Conservation (phyloP, 2,329 filamentous ascomycete genomes). For the Fusarium piperis region DNA sequence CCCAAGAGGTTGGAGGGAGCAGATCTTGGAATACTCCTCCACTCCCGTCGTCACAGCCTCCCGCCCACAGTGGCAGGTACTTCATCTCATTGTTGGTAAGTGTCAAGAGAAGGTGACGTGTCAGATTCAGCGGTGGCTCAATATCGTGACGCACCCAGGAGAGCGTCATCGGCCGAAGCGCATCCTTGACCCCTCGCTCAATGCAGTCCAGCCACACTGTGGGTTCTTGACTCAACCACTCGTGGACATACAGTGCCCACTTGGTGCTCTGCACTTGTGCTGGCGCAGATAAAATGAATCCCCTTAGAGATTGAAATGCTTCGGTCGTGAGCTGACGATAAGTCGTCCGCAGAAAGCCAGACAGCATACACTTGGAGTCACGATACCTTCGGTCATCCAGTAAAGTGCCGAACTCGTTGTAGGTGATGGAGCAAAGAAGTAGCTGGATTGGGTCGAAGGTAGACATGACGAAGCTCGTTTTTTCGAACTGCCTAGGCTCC, state of each 20-base stretch:
- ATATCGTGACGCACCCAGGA: slow-evolving; percentile 44
- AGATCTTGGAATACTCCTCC: slow-evolving; percentile 58
- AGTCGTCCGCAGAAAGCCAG: neutral
- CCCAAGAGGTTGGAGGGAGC: slow-evolving; percentile 55
- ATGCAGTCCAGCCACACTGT: slow-evolving; percentile 34
- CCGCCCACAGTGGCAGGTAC: slow-evolving; percentile 73
- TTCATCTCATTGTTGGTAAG: slow-evolving; percentile 67
- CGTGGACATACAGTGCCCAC: slow-evolving; percentile 16
- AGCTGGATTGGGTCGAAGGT: slow-evolving; percentile 28
- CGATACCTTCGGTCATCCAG: slow-evolving; percentile 26
- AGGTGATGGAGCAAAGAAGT: slow-evolving; percentile 50
- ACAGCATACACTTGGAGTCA: neutral
- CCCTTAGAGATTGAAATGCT: slow-evolving; percentile 12
- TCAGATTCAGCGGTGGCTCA: slow-evolving; percentile 49
- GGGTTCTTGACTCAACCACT: slow-evolving; percentile 3
- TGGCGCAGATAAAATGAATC: slow-evolving; percentile 10
- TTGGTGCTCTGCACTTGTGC: neutral
- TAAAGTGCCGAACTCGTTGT: slow-evolving; percentile 37
- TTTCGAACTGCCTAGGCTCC: slow-evolving; percentile 41
- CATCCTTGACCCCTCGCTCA: slow-evolving; percentile 34
- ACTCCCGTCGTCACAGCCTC: slow-evolving; percentile 62
- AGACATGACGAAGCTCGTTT: slow-evolving; percentile 8
- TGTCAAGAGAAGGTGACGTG: slow-evolving; percentile 60
- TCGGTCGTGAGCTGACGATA: slow-evolving; percentile 4
- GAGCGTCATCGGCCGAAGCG: slow-evolving; percentile 29